These are phyloP conservation scores for Barnettozyma hawaiiensis DNA, from an alignment of 1,139 yeast genomes.

Conservation along the genomic window DNA sequence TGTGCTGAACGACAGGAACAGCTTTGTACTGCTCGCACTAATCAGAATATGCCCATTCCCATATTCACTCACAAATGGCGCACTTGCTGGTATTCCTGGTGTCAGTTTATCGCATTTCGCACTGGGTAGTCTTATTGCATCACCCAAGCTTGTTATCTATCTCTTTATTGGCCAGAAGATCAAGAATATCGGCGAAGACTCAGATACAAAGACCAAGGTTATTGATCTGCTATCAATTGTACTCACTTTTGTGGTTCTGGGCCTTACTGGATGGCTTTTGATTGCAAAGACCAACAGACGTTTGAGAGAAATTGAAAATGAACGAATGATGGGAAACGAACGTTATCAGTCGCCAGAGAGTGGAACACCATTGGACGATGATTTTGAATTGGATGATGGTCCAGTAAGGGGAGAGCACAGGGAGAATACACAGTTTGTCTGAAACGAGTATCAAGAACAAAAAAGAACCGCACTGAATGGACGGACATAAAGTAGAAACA, in stretches of 20 bases:
- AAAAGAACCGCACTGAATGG: neutral
- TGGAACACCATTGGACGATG: slow-evolving; percentile 8
- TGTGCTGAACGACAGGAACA: slow-evolving; percentile 64
- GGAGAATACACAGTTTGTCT: neutral
- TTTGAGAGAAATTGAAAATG: slow-evolving; percentile 27
- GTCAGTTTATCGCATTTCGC: slow-evolving; percentile 56
- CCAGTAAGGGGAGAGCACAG: neutral
- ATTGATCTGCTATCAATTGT: slow-evolving; percentile 61
- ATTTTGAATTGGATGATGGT: slow-evolving; percentile 10
- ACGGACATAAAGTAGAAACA: no score
- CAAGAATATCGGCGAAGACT: slow-evolving; percentile 61
- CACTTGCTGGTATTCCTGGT: slow-evolving; percentile 80
- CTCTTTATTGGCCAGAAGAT: slow-evolving; percentile 77
- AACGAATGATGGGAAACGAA: slow-evolving; percentile 11
- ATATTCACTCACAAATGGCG: slow-evolving; percentile 88
- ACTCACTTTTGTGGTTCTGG: slow-evolving; percentile 52
- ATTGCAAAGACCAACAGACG: slow-evolving; percentile 48
- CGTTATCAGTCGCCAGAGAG: slow-evolving; percentile 1
- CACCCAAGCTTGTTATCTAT: slow-evolving; percentile 77
- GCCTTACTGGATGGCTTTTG: slow-evolving; percentile 62
- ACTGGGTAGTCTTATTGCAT: slow-evolving; percentile 65
- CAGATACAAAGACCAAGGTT: slow-evolving; percentile 46
- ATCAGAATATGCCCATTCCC: slow-evolving; percentile 89
- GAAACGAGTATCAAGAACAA: no score
- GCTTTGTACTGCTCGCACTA: slow-evolving; percentile 60